Evolutionary conservation across 805 yeast genomes (phyloP), one percentile per base, ranked within the genome.

Genomic region (Candida peoriensis): DNA sequence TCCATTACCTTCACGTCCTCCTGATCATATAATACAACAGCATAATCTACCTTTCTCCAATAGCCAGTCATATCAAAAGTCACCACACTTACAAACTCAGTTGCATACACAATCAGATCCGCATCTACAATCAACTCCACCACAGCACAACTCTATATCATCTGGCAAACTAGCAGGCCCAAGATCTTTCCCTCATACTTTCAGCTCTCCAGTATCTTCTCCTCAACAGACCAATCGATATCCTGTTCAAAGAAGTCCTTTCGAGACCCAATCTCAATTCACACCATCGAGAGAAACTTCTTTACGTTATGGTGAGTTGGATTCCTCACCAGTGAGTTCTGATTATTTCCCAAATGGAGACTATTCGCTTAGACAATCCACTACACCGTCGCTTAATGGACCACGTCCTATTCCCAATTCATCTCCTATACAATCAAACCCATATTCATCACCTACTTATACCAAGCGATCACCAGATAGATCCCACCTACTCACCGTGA

Each of bases 1-100:
- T 2, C 50, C 52, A 9, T 33, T 47, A 4, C 52, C 52, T 4
- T 31, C 42, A 5, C 38, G 51, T 19, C 52, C 53, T 1, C 48
- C 47, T 2, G 51, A 50, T 28, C 34, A 39, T 13, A 39, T 48
- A 11, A 39, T 43, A 6, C 43, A 50, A 20, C 53, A 41, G 11
- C 42, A 43, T 21, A 33, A n/a, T n/a, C n/a, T n/a, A n/a, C n/a
- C n/a, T 38, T 1, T 37, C 36, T 1, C 33, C 19, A 24, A 32
- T n/a, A n/a, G 14, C 24, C 33, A 15, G 13, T 5, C 8, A 8
- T 8, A 15, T 10, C 28, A 18, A 14, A 8, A 15, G 13, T 15
- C 28, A 16, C 4, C n/a, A 8, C 20, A 14, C 5, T 5, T 19
- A 10, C 28, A 18, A 5, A 13, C 15, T 8, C 15, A 15, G 11